Percentiles rank a stretch among this genome's conserved stretches.
phyloP scores from a whole-genome alignment of 441 rosid genomes.

The Syzygium syzygioides region DNA sequence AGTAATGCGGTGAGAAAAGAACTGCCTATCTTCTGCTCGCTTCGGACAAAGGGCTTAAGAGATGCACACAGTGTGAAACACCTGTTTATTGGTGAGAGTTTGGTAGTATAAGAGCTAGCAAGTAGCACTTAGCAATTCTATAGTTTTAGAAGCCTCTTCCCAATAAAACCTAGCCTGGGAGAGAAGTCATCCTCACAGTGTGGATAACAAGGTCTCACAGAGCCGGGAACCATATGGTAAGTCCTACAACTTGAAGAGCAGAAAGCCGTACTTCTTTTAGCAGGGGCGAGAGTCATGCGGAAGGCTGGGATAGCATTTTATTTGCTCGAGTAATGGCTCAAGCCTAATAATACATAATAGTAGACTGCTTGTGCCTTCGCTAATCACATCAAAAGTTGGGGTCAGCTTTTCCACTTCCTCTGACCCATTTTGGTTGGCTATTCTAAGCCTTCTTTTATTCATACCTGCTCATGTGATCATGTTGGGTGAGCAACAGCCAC shows the following conservation, averaged over 20 bases:
- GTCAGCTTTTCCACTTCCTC: neutral
- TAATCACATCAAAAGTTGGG: neutral
- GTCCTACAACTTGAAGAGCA: neutral
- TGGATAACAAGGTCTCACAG: neutral
- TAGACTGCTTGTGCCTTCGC: neutral
- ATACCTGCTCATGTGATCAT: neutral
- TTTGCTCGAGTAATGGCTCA: neutral
- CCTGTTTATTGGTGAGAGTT: neutral
- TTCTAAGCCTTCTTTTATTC: neutral
- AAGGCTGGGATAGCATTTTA: neutral
- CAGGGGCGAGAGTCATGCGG: neutral
- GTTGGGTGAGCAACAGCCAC: neutral
- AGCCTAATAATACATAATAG: neutral
- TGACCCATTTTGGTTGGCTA: neutral
- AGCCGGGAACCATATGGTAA: neutral
- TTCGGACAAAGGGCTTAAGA: neutral
- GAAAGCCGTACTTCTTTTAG: neutral
- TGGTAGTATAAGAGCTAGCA: neutral
- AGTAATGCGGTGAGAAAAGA: neutral
- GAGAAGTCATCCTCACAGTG: neutral
- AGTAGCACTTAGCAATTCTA: neutral
- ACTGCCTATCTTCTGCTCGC: neutral
- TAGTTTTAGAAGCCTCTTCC: neutral
- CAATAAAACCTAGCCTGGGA: neutral
- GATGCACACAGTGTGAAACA: neutral